Base-by-base conservation (phyloP, 345 rosid genomes). In the Crucihimalaya himalaica region DNA sequence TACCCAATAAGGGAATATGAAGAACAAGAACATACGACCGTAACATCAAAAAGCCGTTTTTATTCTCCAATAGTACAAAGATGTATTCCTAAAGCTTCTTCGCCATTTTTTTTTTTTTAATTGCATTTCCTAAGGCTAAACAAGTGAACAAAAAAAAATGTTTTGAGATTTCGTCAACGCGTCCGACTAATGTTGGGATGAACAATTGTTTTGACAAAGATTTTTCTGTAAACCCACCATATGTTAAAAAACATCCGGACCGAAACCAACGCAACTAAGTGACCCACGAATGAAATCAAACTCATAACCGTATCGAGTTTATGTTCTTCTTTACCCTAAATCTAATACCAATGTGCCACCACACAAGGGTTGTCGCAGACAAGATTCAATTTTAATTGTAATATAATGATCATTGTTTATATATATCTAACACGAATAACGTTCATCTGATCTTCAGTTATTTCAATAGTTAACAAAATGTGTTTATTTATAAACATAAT, bases 1-100 rank as follows among this genome's bases (percentile, higher is more conserved):
- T 53, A 61, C 53, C 61, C 42, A 61, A 45, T 32, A 39, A 7
- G 19, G 19, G 32, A 53, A 68, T 61, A 68, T 42, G 21, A 68
- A 60, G 50, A 53, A 62, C 52, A 67, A 42, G 10, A 69, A 76
- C 32, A 43, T 51, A 45, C 27, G 35, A 69, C 34, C 66, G 62
- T 74, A 45, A 62, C 75, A 69, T 76, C 51, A 68, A 61, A 68
- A 53, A 19, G 28, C 37, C 50, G 23, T 31, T 25, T 61, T 54
- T 63, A 54, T 76, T 76, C 75, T 76, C 50, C 29, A 53, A 9
- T 50, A 48, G 54, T 58, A 39, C 57, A 51, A 68, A 73, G 65
- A 46, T 27, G 29, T 74, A 45, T 66, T 74, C 71, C 25, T 66
- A 66, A 74, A 35, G 64, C 58, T 64, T 73, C 50, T 39, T 55